These are phyloP conservation scores for Debaryomyces udenii DNA, from an alignment of 1,139 yeast genomes.

Conservation along the genomic window DNA sequence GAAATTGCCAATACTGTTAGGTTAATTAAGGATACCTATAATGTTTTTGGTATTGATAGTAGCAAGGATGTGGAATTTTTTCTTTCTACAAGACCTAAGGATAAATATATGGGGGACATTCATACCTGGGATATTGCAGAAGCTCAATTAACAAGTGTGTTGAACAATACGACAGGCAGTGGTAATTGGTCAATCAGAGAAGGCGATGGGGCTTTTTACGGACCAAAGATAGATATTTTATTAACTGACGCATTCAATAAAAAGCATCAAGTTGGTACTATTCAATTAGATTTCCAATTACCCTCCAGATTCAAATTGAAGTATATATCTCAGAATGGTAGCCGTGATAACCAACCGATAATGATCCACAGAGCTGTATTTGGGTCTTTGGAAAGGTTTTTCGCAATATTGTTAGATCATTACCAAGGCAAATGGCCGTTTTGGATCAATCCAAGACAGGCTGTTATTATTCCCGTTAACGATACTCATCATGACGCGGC, in stretches of 20 bases:
- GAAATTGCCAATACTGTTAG: slow-evolving; percentile 79
- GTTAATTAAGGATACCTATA: slow-evolving; percentile 76
- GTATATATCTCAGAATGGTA: slow-evolving; percentile 57
- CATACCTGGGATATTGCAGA: slow-evolving; percentile 90
- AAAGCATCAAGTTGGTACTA: slow-evolving; percentile 92
- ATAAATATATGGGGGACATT: slow-evolving; percentile 77
- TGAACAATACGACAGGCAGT: slow-evolving; percentile 56
- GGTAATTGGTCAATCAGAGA: slow-evolving; percentile 73
- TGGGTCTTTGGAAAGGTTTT: slow-evolving; percentile 90
- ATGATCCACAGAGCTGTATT: slow-evolving; percentile 94
- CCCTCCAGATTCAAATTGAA: slow-evolving; percentile 81
- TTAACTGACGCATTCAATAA: slow-evolving; percentile 82
- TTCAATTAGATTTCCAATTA: slow-evolving; percentile 92
- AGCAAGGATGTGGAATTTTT: slow-evolving; percentile 61
- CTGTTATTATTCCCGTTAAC: slow-evolving; percentile 80
- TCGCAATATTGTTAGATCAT: slow-evolving; percentile 89
- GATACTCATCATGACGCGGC: slow-evolving; percentile 60
- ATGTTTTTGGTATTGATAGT: slow-evolving; percentile 66
- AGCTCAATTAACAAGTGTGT: slow-evolving; percentile 62
- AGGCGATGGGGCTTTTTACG: slow-evolving; percentile 98
- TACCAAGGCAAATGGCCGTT: slow-evolving; percentile 97
- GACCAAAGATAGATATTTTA: slow-evolving; percentile 90
- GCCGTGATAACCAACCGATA: slow-evolving; percentile 68
- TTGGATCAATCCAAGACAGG: slow-evolving; percentile 97
- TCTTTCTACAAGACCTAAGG: slow-evolving; percentile 88